phyloP scores from a whole-genome alignment of 176 grass and related monocot species.

The Chrysopogon serrulatus region DNA sequence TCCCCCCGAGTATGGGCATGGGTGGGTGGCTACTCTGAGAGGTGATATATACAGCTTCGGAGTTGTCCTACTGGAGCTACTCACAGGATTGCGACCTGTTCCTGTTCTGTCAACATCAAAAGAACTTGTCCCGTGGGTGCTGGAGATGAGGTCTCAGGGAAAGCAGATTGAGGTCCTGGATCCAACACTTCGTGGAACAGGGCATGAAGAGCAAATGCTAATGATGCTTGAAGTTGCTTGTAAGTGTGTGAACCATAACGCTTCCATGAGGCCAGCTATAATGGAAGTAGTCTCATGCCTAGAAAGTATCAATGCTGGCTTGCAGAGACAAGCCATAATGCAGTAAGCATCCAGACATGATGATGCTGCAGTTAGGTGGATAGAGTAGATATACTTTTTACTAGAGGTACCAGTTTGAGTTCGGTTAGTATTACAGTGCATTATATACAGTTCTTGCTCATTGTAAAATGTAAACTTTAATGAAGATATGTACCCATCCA shows the following conservation, averaged over 20 bases:
- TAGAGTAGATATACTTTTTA: background rate
- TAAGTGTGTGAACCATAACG: constrained; percentile 34
- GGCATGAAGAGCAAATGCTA: constrained; percentile 46
- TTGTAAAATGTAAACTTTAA: too few relatives aligned
- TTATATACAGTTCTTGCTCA: background rate
- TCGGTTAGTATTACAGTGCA: background rate
- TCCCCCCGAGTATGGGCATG: constrained; percentile 67
- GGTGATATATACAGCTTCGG: constrained; percentile 77
- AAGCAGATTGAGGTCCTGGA: constrained; percentile 45
- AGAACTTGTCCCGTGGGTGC: constrained; percentile 53
- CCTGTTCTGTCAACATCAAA: constrained; percentile 34
- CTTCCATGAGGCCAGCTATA: constrained; percentile 37
- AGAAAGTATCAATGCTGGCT: background rate
- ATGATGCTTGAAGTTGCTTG: constrained; percentile 55
- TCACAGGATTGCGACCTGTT: constrained; percentile 50
- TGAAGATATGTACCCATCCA: too few relatives aligned
- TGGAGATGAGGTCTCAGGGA: constrained; percentile 32
- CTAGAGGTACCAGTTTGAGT: background rate
- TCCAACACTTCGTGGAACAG: constrained; percentile 21
- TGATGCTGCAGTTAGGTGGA: background rate
- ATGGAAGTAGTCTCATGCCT: constrained; percentile 36
- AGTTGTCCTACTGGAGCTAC: constrained; percentile 60
- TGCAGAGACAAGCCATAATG: background rate
- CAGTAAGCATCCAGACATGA: background rate
- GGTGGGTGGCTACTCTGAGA: constrained; percentile 56